phyloP scores from a whole-genome alignment of 805 yeast species.

The Isabelozyma heimii region DNA sequence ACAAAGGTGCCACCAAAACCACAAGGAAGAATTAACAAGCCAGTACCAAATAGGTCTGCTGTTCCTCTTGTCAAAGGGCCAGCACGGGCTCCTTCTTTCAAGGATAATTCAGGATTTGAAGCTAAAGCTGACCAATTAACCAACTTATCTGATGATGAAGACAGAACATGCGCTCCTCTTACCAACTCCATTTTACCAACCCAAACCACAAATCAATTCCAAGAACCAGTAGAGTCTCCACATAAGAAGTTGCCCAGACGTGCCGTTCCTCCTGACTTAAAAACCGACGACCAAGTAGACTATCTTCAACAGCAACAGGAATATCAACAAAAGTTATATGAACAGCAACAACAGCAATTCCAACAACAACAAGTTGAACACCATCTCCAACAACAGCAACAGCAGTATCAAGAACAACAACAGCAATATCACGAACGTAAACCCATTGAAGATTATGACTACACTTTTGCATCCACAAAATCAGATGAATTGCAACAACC shows the following conservation, averaged over 20 bases:
- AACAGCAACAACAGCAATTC: conserved; percentile 4
- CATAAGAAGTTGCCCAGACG: conserved; percentile 15
- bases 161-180: conserved; percentile 8
- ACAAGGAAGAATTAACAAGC: neutral
- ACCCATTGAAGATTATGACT: neutral
- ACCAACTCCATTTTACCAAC: conserved; percentile 22
- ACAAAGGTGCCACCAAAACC: conserved; percentile 39
- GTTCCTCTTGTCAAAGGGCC: neutral
- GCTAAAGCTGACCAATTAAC: conserved; percentile 5
- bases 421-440: conserved; percentile 2
- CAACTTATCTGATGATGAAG: conserved; percentile 19
- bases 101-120: conserved; percentile 3
- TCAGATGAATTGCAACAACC: conserved; percentile 3
- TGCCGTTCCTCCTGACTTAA: conserved; percentile 12
- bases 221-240: conserved; percentile 20
- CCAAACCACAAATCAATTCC: conserved; percentile 20
- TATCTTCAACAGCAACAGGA: conserved; percentile 7
- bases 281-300: conserved; percentile 5
- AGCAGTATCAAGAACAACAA: conserved; percentile 11
- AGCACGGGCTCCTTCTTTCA: neutral
- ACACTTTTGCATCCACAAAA: neutral
- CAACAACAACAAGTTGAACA: conserved; percentile 13
- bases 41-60: conserved; percentile 1
- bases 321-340: conserved; percentile 6
- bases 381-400: conserved; percentile 12